Evolutionary conservation across 495 filamentous ascomycete genomes (phyloP), one percentile per base, ranked within the genome.

Genomic region (Wilcoxina mikolae): DNA sequence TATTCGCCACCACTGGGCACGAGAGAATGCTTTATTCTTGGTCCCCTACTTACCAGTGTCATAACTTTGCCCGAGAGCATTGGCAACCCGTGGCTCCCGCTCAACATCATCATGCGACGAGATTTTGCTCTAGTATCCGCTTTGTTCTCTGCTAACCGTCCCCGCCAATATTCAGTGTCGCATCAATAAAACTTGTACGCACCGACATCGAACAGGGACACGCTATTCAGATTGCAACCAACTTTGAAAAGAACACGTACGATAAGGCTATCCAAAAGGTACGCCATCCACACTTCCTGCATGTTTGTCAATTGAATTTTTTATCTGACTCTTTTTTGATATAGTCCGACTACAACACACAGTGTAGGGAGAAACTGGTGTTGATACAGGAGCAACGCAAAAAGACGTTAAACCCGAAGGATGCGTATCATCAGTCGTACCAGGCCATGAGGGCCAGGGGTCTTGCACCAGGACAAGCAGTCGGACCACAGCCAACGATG

Each of bases 161-260:
- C 28, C 43, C 29, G 56, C 35, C 46, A 55, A 44, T 51, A 20
- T 51, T 27, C 47, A 65, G 62, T 45, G 62, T 57, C 47, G 31
- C 51, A n/a, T 64, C 62, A 17, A 50, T 65, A 51, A 55, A 61
- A 41, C 52, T 65, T 28, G 60, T 64, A n/a, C 49, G 60, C 24
- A 25, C 50, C 31, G 62, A 56, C n/a, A 57, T 65, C 43, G 62
- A 65, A 12, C 62, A 64, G 35, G 3, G 3, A 17, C 51, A 56
- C 35, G 62, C 62, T 5, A 60, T 65, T n/a, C 45, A 54, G 25
- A 60, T 65, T 24, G 62, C 62, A n/a, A 57, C 57, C 15, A 47
- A n/a, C 4, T 65, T 64, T 25, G 62, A 65, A 38, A 54, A 58
- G 2, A 39, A n/a, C 28, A 64, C 61, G 33, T 60, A 57, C 49